Conservation (phyloP, 495 filamentous ascomycete genomes). For the Emericellopsis terricola region DNA sequence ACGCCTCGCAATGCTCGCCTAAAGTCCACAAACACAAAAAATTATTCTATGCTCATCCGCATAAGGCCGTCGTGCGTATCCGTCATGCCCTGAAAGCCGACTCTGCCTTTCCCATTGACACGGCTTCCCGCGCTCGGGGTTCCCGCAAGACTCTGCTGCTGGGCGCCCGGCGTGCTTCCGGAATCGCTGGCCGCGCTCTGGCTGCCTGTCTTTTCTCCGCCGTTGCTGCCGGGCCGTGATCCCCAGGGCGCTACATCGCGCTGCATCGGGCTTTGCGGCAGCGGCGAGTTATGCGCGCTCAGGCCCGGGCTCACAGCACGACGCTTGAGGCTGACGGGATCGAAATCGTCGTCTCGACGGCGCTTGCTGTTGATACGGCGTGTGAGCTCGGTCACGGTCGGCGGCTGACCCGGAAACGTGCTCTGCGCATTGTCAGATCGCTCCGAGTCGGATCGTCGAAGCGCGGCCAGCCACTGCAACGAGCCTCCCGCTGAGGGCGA, state of each 20-base stretch:
- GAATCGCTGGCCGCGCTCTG: constrained; percentile 21
- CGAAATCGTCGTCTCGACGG: constrained; percentile 79
- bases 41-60: constrained; percentile 86
- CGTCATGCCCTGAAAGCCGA: constrained; percentile 88
- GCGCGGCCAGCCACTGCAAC: background rate
- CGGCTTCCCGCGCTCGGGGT: constrained; percentile 7
- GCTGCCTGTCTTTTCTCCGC: constrained; percentile 30
- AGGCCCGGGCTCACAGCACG: constrained; percentile 85
- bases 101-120: constrained; percentile 22
- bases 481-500: constrained; percentile 33
- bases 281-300: constrained; percentile 75
- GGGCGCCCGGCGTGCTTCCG: constrained; percentile 8
- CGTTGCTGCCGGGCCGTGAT: constrained; percentile 39
- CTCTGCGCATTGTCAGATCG: background rate
- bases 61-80: constrained; percentile 92
- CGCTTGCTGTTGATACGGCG: constrained; percentile 54
- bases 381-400: constrained; percentile 47
- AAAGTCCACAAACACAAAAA: background rate
- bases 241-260: constrained; percentile 58
- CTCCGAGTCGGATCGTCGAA: constrained; percentile 5
- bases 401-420: constrained; percentile 13
- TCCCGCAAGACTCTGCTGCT: no score
- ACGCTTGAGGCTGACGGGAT: constrained; percentile 77
- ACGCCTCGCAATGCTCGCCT: background rate
- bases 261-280: constrained; percentile 67